These are phyloP conservation scores for Leccinum longicurvipes DNA, from an alignment of 768 basidiomycete genomes.

Conservation along the genomic window DNA sequence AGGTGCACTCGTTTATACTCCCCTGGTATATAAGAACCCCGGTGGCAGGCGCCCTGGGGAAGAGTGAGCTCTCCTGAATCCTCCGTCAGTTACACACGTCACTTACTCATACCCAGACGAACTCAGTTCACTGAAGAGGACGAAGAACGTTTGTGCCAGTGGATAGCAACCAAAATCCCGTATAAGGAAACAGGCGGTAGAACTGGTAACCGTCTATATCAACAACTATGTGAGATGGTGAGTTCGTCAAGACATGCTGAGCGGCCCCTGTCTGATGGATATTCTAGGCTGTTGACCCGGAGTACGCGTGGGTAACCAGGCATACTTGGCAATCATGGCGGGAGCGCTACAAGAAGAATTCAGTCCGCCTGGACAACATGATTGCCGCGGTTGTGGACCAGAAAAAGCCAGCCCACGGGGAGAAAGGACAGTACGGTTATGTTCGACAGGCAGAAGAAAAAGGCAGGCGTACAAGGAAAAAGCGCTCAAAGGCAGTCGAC, in stretches of 20 bases:
- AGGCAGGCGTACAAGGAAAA: slow-evolving; percentile 53
- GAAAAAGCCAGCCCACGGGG: slow-evolving; percentile 64
- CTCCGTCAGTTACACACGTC: not conserved
- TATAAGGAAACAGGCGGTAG: slow-evolving; percentile 80
- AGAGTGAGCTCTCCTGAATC: slow-evolving; percentile 48
- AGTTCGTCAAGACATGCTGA: slow-evolving; percentile 7
- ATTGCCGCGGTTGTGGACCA: slow-evolving; percentile 67
- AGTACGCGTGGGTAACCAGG: slow-evolving; percentile 74
- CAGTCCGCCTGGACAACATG: slow-evolving; percentile 57
- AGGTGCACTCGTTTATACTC: slow-evolving; percentile 62
- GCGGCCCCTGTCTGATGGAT: not conserved
- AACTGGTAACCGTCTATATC: slow-evolving; percentile 80
- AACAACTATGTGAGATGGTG: slow-evolving; percentile 75
- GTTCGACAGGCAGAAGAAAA: slow-evolving; percentile 74
- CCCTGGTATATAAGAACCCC: slow-evolving; percentile 78
- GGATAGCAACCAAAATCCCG: slow-evolving; percentile 82
- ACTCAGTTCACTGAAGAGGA: slow-evolving; percentile 78
- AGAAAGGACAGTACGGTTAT: slow-evolving; percentile 82
- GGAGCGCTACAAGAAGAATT: slow-evolving; percentile 84
- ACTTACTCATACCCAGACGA: slow-evolving; percentile 42
- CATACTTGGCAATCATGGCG: slow-evolving; percentile 93
- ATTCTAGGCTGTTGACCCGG: slow-evolving; percentile 60
- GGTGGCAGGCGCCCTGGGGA: slow-evolving; percentile 78
- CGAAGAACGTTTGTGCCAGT: slow-evolving; percentile 68
- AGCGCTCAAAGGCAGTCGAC: slow-evolving; percentile 34